phyloP scores from a whole-genome alignment of 768 basidiomycete species.

The Phylloporus sp. region DNA sequence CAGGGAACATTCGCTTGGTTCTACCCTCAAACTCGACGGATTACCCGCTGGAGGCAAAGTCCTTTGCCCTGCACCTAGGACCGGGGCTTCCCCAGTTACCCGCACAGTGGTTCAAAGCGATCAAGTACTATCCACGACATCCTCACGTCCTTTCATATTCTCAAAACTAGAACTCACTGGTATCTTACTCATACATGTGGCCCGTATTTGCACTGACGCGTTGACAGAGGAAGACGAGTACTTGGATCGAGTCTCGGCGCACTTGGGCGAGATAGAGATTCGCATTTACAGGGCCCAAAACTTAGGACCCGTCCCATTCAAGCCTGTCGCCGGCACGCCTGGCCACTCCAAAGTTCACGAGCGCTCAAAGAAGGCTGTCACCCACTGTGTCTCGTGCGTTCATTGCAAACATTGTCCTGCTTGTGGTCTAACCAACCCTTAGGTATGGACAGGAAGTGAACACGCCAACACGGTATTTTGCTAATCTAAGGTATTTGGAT shows the following conservation, averaged over 20 bases:
- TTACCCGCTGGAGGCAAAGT: slow-evolving; percentile 1
- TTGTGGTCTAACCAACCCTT: not conserved
- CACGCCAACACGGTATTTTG: not conserved
- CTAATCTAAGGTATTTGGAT: slow-evolving; percentile 7
- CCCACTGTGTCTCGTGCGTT: slow-evolving; percentile 28
- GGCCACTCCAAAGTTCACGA: slow-evolving; percentile 26
- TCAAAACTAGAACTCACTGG: slow-evolving; percentile 28
- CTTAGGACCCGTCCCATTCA: fast-evolving
- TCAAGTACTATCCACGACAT: slow-evolving; percentile 10
- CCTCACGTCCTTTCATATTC: slow-evolving; percentile 22
- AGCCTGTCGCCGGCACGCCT: not conserved
- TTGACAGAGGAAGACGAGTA: slow-evolving; percentile 27
- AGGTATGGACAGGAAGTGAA: slow-evolving; percentile 25
- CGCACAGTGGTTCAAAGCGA: slow-evolving; percentile 7
- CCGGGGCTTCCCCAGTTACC: not conserved
- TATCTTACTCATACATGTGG: slow-evolving; percentile 8
- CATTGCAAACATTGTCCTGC: not conserved
- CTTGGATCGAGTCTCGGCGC: slow-evolving; percentile 8
- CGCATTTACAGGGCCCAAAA: slow-evolving; percentile 3
- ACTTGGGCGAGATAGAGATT: slow-evolving; percentile 22
- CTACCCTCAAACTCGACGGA: slow-evolving; percentile 18
- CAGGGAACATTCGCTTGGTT: slow-evolving; percentile 8
- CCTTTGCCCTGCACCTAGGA: not conserved
- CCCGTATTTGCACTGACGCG: slow-evolving; percentile 2
- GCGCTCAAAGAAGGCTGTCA: slow-evolving; percentile 29